Percentiles rank a stretch among this genome's conserved stretches.
These are phyloP conservation scores for Coleophoma eucalyptorum DNA, from an alignment of 2,329 filamentous ascomycete genomes.

Conservation along the genomic window DNA sequence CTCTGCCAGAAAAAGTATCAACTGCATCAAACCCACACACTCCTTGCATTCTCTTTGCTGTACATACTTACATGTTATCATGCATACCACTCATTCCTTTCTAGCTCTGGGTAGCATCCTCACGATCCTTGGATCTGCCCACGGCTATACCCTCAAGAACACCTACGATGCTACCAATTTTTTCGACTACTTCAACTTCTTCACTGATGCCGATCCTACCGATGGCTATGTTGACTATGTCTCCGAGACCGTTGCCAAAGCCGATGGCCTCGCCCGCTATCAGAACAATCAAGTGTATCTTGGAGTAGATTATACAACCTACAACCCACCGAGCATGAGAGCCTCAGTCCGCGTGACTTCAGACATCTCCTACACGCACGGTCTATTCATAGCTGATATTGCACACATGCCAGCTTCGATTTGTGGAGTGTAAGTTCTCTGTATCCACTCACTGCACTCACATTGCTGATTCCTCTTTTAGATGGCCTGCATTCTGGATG, in stretches of 20 bases:
- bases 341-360: conserved; percentile 65
- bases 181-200: conserved; percentile 46
- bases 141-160: conserved; percentile 20
- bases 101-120: neutral
- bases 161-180: conserved; percentile 40
- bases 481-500: conserved; percentile 69
- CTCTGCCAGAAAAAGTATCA: too few relatives aligned
- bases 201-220: conserved; percentile 53
- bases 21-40: neutral
- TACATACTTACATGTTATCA: neutral
- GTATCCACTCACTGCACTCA: too few relatives aligned
- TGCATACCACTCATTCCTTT: neutral
- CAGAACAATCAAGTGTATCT: conserved; percentile 57
- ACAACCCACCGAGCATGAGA: conserved; percentile 45
- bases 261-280: conserved; percentile 52
- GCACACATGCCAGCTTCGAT: conserved; percentile 68
- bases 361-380: conserved; percentile 58
- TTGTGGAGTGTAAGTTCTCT: conserved; percentile 44
- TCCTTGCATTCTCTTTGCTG: conserved; percentile 1
- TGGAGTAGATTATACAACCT: conserved; percentile 61
- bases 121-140: neutral
- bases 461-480: conserved; percentile 11
- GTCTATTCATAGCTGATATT: conserved; percentile 69
- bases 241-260: conserved; percentile 44
- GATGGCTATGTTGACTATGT: conserved; percentile 65